Percentiles rank a stretch among this genome's conserved stretches.
Evolutionary conservation across 306 rosid species (phyloP).

Genomic region (Vigna nakashimae): DNA sequence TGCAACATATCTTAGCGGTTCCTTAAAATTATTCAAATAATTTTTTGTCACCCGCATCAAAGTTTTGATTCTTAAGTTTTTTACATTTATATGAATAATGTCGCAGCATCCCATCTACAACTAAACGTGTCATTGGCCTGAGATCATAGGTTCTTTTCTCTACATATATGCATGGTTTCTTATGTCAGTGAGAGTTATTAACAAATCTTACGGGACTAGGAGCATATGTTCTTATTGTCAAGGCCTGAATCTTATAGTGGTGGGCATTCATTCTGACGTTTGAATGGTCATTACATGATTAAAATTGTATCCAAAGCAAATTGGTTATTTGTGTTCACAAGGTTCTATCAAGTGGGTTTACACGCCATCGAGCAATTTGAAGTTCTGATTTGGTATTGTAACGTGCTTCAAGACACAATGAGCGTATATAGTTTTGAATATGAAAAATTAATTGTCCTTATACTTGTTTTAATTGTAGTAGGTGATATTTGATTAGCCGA

Average conservation of each 20-base stretch:
- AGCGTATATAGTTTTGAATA: no score
- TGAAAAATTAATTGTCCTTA: not conserved
- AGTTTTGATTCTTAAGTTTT: not conserved
- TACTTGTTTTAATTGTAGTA: no score
- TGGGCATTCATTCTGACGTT: not conserved
- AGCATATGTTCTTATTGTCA: not conserved
- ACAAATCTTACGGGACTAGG: not conserved
- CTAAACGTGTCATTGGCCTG: not conserved
- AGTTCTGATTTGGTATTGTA: not conserved
- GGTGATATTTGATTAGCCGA: no score
- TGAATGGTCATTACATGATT: not conserved
- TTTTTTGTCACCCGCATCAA: conserved; percentile 18
- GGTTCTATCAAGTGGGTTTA: not conserved
- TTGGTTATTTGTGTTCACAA: not conserved
- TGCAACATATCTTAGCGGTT: conserved; percentile 51
- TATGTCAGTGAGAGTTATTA: not conserved
- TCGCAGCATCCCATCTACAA: not conserved
- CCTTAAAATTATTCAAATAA: conserved; percentile 41
- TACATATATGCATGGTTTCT: not conserved
- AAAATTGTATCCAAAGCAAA: not conserved
- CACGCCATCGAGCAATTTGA: not conserved
- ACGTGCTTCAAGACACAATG: not conserved
- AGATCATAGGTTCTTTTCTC: not conserved
- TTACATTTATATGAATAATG: not conserved
- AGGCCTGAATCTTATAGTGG: no score